Conservation (phyloP, 2,329 filamentous ascomycete species). For the Aspergillus proliferans region DNA sequence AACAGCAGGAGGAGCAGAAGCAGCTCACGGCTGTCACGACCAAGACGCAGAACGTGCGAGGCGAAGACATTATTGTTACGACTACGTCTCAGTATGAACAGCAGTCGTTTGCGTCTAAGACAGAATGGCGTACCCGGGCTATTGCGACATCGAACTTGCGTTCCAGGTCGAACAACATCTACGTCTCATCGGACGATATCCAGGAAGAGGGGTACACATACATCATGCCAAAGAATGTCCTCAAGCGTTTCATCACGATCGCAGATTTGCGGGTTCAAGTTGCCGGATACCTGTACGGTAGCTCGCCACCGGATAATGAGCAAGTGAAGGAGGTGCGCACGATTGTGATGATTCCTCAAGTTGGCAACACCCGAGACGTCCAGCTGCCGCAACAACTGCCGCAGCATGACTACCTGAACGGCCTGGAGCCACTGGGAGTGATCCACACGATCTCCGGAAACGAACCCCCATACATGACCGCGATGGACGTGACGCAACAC, state of each 20-base stretch:
- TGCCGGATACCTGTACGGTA: conserved; percentile 89
- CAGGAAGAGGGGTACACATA: conserved; percentile 89
- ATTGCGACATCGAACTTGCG: conserved; percentile 95
- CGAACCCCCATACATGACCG: conserved; percentile 93
- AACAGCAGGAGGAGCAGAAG: conserved; percentile 94
- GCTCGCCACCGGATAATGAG: conserved; percentile 86
- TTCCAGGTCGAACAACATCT: conserved; percentile 94
- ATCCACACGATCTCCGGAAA: conserved; percentile 95
- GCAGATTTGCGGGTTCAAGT: conserved; percentile 95
- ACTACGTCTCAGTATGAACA: conserved; percentile 98
- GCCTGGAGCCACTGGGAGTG: conserved; percentile 82
- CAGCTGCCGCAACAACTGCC: conserved; percentile 85
- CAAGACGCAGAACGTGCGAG: conserved; percentile 94
- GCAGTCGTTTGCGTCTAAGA: conserved; percentile 96
- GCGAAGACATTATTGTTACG: conserved; percentile 96
- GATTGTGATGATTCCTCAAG: conserved; percentile 96
- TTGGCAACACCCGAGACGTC: conserved; percentile 85
- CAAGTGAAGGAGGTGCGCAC: conserved; percentile 95
- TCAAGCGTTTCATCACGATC: conserved; percentile 97
- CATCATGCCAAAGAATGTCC: conserved; percentile 97
- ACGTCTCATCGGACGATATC: conserved; percentile 92
- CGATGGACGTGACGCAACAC: conserved; percentile 89
- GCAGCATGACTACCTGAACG: conserved; percentile 81
- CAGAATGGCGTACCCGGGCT: conserved; percentile 93
- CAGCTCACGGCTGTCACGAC: conserved; percentile 96